Conservation (phyloP, 2,329 filamentous ascomycete genomes). For the Westerdykella aurantiaca region DNA sequence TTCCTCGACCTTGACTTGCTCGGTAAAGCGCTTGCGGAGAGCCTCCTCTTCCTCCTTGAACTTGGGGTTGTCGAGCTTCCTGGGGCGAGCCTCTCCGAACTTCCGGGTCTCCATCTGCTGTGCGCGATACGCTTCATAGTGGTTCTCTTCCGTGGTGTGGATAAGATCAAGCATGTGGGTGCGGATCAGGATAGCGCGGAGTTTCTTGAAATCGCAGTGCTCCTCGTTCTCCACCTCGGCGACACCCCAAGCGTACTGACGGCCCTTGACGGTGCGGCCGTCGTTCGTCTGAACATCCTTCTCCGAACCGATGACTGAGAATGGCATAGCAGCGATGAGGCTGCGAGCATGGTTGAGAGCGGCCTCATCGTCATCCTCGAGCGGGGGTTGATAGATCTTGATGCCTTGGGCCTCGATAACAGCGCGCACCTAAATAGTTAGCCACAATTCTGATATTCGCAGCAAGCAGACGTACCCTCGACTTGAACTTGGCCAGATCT, state of each 20-base stretch:
- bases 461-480: constrained; percentile 60
- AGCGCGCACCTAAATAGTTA: constrained; percentile 65
- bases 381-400: constrained; percentile 97
- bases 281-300: constrained; percentile 98
- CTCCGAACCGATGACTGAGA: constrained; percentile 97
- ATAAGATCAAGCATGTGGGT: constrained; percentile 99
- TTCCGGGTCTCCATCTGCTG: constrained; percentile 99
- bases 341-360: constrained; percentile 91
- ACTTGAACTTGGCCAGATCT: constrained; percentile 91
- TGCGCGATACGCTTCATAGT: constrained; percentile 98
- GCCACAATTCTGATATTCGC: constrained; percentile 2
- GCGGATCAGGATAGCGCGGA: constrained; percentile 95
- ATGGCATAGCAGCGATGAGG: constrained; percentile 95
- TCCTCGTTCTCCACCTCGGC: constrained; percentile 99
- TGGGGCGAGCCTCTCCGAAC: constrained; percentile 92
- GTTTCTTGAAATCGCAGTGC: constrained; percentile 99
- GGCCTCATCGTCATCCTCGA: constrained; percentile 97
- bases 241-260: constrained; percentile 98
- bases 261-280: constrained; percentile 95
- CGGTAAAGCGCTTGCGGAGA: constrained; percentile 96
- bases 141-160: constrained; percentile 97
- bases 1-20: constrained; percentile 99
- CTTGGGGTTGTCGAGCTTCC: constrained; percentile 99
- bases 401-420: constrained; percentile 98
- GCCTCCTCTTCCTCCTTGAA: constrained; percentile 99